Evolutionary conservation across 805 yeast genomes (phyloP).

Genomic region (Suhomyces sp.): DNA sequence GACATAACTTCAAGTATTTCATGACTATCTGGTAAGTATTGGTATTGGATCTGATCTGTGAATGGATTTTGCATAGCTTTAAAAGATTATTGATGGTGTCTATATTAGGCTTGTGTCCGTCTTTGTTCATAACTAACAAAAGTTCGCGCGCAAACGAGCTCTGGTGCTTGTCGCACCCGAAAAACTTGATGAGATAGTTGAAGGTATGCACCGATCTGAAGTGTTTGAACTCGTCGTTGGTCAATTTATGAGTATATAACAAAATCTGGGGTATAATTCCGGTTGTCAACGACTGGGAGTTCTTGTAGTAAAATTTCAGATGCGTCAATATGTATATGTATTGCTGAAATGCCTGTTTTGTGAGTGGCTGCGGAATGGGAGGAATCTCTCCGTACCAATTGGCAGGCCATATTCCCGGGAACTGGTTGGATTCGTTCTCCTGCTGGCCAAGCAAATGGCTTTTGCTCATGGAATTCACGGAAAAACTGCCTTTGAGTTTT

Average conservation of each 20-base stretch:
- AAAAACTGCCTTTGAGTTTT: conserved; percentile 18
- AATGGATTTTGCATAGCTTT: conserved; percentile 29
- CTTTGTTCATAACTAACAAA: conserved; percentile 39
- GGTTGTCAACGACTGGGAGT: conserved; percentile 29
- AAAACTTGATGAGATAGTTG: conserved; percentile 38
- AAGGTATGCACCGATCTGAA: conserved; percentile 35
- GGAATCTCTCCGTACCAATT: conserved; percentile 32
- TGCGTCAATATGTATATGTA: conserved; percentile 39
- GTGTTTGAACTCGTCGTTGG: conserved; percentile 26
- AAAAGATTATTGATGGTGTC: conserved; percentile 39
- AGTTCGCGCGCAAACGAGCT: conserved; percentile 39
- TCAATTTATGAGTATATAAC: conserved; percentile 36
- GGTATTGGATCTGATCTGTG: conserved; percentile 28
- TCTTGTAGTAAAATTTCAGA: conserved; percentile 27
- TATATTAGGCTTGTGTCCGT: conserved; percentile 39
- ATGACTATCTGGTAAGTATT: conserved; percentile 31
- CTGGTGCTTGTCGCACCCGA: conserved; percentile 40
- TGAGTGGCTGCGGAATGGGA: conserved; percentile 26
- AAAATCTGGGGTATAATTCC: conserved; percentile 40
- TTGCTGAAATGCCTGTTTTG: conserved; percentile 27
- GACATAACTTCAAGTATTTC: conserved; percentile 29
- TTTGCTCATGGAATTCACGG: conserved; percentile 12
- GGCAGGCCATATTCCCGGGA: conserved; percentile 16
- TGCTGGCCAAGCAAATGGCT: conserved; percentile 19
- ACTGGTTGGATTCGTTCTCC: conserved; percentile 13